phyloP scores from a whole-genome alignment of 2,329 filamentous ascomycete species.

The Pseudocercospora macadamiae region DNA sequence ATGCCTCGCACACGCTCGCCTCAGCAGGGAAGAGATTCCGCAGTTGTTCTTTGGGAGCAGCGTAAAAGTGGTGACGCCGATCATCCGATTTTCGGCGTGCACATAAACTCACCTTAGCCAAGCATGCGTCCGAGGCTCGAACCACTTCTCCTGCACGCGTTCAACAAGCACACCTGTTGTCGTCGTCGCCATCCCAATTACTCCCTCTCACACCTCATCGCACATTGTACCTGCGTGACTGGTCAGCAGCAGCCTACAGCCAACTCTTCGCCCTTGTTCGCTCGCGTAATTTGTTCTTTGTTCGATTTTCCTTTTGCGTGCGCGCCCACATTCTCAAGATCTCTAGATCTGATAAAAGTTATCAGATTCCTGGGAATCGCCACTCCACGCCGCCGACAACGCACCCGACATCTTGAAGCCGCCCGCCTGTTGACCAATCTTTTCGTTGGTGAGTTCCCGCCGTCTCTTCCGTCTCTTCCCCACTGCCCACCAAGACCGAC shows the following conservation, averaged over 20 bases:
- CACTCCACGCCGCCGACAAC: background rate
- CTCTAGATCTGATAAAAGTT: background rate
- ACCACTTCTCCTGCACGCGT: background rate
- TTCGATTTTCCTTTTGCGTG: background rate
- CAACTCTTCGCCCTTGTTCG: background rate
- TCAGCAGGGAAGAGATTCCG: background rate
- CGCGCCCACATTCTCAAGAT: background rate
- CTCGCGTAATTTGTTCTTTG: background rate
- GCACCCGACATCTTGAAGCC: background rate
- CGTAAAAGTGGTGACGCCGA: background rate
- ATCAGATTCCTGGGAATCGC: slow-evolving; percentile 5
- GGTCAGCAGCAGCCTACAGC: background rate
- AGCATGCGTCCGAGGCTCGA: background rate
- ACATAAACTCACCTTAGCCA: background rate
- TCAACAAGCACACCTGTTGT: background rate
- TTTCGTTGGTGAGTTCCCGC: slow-evolving; percentile 1
- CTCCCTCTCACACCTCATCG: background rate
- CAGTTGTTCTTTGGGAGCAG: background rate
- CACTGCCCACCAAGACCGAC: background rate
- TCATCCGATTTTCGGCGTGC: background rate
- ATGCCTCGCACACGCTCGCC: background rate
- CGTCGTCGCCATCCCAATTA: too few relatives aligned
- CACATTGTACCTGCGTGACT: background rate
- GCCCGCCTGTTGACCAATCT: too few relatives aligned
- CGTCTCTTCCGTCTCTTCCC: background rate